Percentiles rank a stretch among this genome's conserved stretches.
phyloP scores from a whole-genome alignment of 2,329 filamentous ascomycete species.

The Aspergillus tanneri region DNA sequence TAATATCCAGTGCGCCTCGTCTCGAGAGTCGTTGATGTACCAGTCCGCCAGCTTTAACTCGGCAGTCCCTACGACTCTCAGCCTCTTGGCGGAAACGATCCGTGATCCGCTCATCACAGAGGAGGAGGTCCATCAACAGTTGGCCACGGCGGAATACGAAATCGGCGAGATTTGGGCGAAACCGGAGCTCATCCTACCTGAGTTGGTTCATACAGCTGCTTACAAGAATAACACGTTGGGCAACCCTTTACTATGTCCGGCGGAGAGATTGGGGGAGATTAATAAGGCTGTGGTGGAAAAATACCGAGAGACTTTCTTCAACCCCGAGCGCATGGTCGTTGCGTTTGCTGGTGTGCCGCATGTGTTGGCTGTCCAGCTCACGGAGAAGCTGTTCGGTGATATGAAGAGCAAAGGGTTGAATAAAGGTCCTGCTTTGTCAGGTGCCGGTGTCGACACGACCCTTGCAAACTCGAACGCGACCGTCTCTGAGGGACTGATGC shows the following conservation, averaged over 20 bases:
- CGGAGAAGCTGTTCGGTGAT: constrained; percentile 85
- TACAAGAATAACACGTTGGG: constrained; percentile 96
- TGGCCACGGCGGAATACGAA: constrained; percentile 91
- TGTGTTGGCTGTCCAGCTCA: constrained; percentile 71
- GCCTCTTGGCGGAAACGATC: constrained; percentile 88
- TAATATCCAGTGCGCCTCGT: constrained; percentile 95
- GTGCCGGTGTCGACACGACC: constrained; percentile 59
- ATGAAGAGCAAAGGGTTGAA: constrained; percentile 64
- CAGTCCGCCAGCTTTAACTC: constrained; percentile 97
- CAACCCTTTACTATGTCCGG: constrained; percentile 86
- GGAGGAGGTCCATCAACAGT: constrained; percentile 79
- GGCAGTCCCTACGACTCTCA: constrained; percentile 78
- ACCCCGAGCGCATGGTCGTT: constrained; percentile 86
- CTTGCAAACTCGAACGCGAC: too few species aligned
- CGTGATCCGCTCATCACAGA: constrained; percentile 81
- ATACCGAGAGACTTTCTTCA: constrained; percentile 81
- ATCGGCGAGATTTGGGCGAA: constrained; percentile 97
- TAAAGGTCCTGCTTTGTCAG: constrained; percentile 52
- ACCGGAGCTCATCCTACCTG: constrained; percentile 91
- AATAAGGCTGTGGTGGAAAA: constrained; percentile 69
- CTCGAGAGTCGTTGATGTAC: constrained; percentile 96
- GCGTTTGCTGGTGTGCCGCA: constrained; percentile 93
- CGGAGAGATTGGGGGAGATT: constrained; percentile 75
- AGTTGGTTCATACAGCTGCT: constrained; percentile 91
- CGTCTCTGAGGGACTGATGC: too few species aligned